A percentile compares a stretch with the other conserved stretches of the same genome.
phyloP scores from a whole-genome alignment of 352 stramenopile species.

The Phytophthora idaei region DNA sequence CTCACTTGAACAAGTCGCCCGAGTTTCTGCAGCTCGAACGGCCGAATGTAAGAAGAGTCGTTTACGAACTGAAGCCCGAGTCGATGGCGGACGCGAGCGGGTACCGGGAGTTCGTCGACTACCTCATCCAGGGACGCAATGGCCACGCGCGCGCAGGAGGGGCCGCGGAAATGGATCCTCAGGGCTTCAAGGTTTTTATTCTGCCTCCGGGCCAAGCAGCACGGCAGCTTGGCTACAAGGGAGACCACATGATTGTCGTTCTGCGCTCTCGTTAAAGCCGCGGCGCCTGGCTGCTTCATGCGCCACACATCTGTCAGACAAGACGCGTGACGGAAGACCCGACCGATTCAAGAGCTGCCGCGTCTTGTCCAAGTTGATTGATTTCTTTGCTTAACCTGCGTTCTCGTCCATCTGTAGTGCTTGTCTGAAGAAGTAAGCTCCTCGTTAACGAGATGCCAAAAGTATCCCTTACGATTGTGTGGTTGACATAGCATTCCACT shows the following conservation, averaged over 20 bases:
- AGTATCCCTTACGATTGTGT: background rate
- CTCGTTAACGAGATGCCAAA: conserved; percentile 8
- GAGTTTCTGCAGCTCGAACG: conserved; percentile 75
- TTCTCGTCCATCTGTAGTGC: conserved; percentile 14
- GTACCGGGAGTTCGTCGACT: conserved; percentile 71
- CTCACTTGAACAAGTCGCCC: conserved; percentile 58
- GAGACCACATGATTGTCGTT: conserved; percentile 69
- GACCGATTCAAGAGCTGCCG: conserved; percentile 1
- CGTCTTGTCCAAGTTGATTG: conserved; percentile 12
- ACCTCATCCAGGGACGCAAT: conserved; percentile 61
- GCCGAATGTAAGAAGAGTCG: conserved; percentile 48
- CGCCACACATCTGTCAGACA: conserved; percentile 7
- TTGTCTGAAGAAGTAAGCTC: background rate
- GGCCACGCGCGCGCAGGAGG: conserved; percentile 55
- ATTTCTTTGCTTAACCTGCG: conserved; percentile 13
- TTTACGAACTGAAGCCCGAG: conserved; percentile 76
- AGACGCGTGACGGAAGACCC: conserved; percentile 7
- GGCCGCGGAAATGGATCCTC: conserved; percentile 62
- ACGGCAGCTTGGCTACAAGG: conserved; percentile 76
- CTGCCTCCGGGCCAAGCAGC: conserved; percentile 66
- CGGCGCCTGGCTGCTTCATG: background rate
- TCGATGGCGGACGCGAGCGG: conserved; percentile 52
- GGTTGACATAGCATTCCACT: background rate
- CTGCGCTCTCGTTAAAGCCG: conserved; percentile 44
- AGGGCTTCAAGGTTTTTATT: conserved; percentile 81